Evolutionary conservation across 305 asterid genomes (phyloP).

Genomic region (Withania somnifera): DNA sequence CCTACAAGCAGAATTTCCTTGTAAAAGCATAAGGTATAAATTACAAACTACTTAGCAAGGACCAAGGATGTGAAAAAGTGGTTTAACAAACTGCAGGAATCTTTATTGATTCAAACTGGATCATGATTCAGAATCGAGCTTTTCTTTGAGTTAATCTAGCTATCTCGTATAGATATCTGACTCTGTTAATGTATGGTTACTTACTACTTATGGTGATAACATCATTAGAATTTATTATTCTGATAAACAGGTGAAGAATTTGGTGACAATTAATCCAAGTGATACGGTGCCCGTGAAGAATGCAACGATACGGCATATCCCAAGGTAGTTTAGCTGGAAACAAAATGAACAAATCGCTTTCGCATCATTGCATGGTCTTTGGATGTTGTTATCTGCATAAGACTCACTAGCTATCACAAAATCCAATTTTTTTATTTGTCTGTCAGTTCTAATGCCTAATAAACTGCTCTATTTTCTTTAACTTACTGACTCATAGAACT

Average conservation of each 20-base stretch:
- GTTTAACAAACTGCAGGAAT: not conserved
- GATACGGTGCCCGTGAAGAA: slow-evolving; percentile 55
- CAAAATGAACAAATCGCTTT: too few relatives aligned
- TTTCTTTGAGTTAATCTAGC: not conserved
- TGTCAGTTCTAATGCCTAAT: not conserved
- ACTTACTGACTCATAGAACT: not conserved
- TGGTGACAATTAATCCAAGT: slow-evolving; percentile 60
- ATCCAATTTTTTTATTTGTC: not conserved
- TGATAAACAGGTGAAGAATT: slow-evolving; percentile 49
- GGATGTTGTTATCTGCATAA: too few relatives aligned
- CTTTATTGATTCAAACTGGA: too few relatives aligned
- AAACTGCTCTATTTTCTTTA: not conserved
- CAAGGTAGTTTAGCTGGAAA: slow-evolving; percentile 33
- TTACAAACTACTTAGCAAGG: not conserved
- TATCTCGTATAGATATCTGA: not conserved
- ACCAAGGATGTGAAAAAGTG: not conserved
- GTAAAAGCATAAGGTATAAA: not conserved
- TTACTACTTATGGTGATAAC: not conserved
- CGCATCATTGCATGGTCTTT: too few relatives aligned
- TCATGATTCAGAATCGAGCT: too few relatives aligned
- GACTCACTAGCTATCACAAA: too few relatives aligned
- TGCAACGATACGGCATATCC: slow-evolving; percentile 59
- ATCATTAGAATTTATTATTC: not conserved
- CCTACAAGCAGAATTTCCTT: not conserved
- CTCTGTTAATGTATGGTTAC: not conserved